phyloP scores from a whole-genome alignment of 2,329 filamentous ascomycete species.

The Bipolaris gigantea region DNA sequence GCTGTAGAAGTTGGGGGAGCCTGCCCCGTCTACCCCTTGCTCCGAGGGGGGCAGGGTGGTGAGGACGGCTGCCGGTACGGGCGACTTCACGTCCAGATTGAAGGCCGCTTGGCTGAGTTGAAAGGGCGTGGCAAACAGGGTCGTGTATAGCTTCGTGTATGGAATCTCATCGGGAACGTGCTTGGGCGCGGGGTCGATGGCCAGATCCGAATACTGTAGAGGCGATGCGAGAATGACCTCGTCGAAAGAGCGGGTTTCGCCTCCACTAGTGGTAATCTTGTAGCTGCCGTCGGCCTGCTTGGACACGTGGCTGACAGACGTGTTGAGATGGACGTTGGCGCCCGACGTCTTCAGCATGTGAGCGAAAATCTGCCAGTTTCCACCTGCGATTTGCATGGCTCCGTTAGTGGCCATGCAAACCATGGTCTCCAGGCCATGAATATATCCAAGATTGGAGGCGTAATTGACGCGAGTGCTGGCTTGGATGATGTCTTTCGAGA shows the following conservation, averaged over 20 bases:
- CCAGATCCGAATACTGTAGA: slow-evolving; percentile 76
- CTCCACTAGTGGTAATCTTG: slow-evolving; percentile 44
- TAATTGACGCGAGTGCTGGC: slow-evolving; percentile 91
- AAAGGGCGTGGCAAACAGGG: slow-evolving; percentile 78
- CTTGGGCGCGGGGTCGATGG: slow-evolving; percentile 47
- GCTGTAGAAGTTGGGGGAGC: slow-evolving; percentile 79
- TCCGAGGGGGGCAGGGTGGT: slow-evolving; percentile 74
- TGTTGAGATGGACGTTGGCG: slow-evolving; percentile 65
- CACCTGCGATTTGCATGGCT: slow-evolving; percentile 75
- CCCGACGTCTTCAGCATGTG: slow-evolving; percentile 70
- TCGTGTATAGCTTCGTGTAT: slow-evolving; percentile 86
- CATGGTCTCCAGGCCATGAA: slow-evolving; percentile 89
- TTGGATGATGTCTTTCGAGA: slow-evolving; percentile 81
- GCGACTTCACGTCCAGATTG: slow-evolving; percentile 59
- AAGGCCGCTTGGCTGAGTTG: slow-evolving; percentile 75
- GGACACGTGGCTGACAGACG: slow-evolving; percentile 64
- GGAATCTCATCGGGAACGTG: slow-evolving; percentile 74
- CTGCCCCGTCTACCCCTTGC: slow-evolving; percentile 54
- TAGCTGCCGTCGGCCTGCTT: slow-evolving; percentile 45
- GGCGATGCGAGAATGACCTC: slow-evolving; percentile 82
- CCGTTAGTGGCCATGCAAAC: slow-evolving; percentile 89
- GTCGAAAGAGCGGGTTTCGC: slow-evolving; percentile 60
- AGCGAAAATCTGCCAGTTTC: slow-evolving; percentile 95
- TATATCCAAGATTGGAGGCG: slow-evolving; percentile 80
- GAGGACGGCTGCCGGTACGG: slow-evolving; percentile 73